Evolutionary conservation across 768 basidiomycete genomes (phyloP), one percentile per base, ranked within the genome.

Genomic region (Punctularia strigosozonata): DNA sequence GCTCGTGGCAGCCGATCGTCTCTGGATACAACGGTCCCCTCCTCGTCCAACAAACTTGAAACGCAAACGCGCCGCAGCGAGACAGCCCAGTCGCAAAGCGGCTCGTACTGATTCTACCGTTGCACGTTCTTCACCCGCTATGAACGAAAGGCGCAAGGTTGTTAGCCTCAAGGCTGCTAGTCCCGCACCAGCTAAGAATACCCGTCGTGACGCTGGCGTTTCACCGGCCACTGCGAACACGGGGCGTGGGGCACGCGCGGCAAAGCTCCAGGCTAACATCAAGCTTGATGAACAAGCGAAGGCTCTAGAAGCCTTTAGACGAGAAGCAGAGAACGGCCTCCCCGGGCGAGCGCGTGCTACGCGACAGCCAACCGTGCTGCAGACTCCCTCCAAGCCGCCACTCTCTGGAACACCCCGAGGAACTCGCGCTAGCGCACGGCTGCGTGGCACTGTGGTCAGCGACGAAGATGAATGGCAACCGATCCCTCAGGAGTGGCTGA

Each of bases 1-100:
- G 7, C 14, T 33, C n/a, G 25, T 32, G n/a, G 19, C 41, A 86
- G 85, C 74, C 39, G 80, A 88, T 50, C 79, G 88, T 18, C 65
- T 91, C 18, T 91, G 88, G 88, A 74, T 88, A 31, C 87, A 90
- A 52, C 80, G 83, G n/a, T 61, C 65, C 22, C 69, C 64, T 8
- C 78, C 74, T 2, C 74, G 66, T 50, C 63, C 64, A 25, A 58
- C 61, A 31, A 56, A 52, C 34, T 45, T 60, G 25, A 71, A 73
- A 31, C 60, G 70, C 39, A 62, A 64, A 40, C 50, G 59, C 21
- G 47, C 54, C 36, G 25, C 62, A 8, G 33, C 53, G 56, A 38
- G 69, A 66, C 45, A 37, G 23, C 49, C 38, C 26, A 21, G 38
- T 15, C 30, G 35, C 15, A 51, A 41, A 31, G 36, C 43, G 20